Evolutionary conservation across 2,329 filamentous ascomycete species (phyloP).

Genomic region (Graphiopsis chlorocephala): DNA sequence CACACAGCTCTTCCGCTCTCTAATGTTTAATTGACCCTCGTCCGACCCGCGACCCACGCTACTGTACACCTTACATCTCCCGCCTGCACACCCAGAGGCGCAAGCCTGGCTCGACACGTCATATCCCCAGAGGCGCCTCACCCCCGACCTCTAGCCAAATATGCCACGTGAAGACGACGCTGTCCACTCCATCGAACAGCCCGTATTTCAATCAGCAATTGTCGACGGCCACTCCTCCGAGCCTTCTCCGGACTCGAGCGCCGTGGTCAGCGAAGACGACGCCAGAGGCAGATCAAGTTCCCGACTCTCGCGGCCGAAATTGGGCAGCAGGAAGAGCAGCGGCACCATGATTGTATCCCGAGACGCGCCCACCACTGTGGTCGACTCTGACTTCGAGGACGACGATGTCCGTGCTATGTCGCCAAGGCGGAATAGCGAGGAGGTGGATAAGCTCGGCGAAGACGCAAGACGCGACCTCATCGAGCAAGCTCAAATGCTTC

Average conservation of each 20-base stretch:
- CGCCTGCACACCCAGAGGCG: constrained; percentile 1
- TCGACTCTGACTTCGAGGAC: constrained; percentile 72
- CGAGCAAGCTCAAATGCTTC: constrained; percentile 80
- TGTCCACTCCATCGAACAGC: constrained; percentile 14
- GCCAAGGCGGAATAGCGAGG: constrained; percentile 82
- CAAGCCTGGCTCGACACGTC: constrained; percentile 12
- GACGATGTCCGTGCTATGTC: constrained; percentile 94
- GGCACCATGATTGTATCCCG: constrained; percentile 77
- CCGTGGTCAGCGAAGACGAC: constrained; percentile 34
- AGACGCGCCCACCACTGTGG: constrained; percentile 52
- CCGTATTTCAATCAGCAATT: constrained; percentile 8
- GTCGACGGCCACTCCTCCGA: constrained; percentile 20
- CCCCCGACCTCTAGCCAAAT: constrained; percentile 9
- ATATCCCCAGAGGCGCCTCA: constrained; percentile 3
- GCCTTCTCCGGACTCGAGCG: constrained; percentile 31
- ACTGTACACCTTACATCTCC: background rate
- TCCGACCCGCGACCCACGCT: constrained; percentile 6
- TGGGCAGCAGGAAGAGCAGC: constrained; percentile 72
- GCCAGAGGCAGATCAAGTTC: constrained; percentile 18
- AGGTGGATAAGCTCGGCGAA: constrained; percentile 81
- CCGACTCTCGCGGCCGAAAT: constrained; percentile 53
- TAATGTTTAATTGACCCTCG: constrained; percentile 15
- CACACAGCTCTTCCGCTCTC: background rate
- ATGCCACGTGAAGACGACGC: constrained; percentile 13
- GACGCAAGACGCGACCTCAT: constrained; percentile 68